Evolutionary conservation across 176 grass and related monocot species (phyloP).

Genomic region (Triticum urartu): DNA sequence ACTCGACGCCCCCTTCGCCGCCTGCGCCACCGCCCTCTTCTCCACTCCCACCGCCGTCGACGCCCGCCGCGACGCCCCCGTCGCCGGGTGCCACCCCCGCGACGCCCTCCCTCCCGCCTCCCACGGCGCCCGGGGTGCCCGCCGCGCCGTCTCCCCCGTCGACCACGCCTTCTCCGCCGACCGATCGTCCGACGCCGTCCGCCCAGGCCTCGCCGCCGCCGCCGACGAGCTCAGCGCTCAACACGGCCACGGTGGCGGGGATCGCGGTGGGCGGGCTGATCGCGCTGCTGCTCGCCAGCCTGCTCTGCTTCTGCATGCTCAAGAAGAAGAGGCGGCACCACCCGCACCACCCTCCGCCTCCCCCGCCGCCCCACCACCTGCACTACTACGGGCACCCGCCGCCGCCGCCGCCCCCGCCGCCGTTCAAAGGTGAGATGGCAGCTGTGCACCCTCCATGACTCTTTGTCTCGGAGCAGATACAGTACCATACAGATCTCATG

Average conservation of each 20-base stretch:
- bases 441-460: not conserved
- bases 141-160: conserved; percentile 9
- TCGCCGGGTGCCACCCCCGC: not conserved
- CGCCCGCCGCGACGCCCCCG: conserved; percentile 11
- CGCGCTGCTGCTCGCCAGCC: conserved; percentile 49
- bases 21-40: conserved; percentile 18
- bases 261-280: conserved; percentile 57
- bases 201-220: not conserved
- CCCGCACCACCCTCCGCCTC: conserved; percentile 34
- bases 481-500: not conserved
- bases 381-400: conserved; percentile 60
- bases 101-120: conserved; percentile 21
- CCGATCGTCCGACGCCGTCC: not conserved
- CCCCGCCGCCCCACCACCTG: conserved; percentile 39
- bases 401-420: conserved; percentile 30
- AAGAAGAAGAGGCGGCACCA: conserved; percentile 52
- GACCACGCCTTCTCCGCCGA: conserved; percentile 2
- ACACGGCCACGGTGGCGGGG: conserved; percentile 47
- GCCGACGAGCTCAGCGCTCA: not conserved
- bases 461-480: not conserved
- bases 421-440: conserved; percentile 64
- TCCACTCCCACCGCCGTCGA: not conserved
- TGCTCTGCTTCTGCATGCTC: conserved; percentile 56
- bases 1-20: conserved; percentile 26
- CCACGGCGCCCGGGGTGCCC: not conserved